These are phyloP conservation scores for Agrocybe pediades DNA, from an alignment of 768 basidiomycete species.

Conservation along the genomic window DNA sequence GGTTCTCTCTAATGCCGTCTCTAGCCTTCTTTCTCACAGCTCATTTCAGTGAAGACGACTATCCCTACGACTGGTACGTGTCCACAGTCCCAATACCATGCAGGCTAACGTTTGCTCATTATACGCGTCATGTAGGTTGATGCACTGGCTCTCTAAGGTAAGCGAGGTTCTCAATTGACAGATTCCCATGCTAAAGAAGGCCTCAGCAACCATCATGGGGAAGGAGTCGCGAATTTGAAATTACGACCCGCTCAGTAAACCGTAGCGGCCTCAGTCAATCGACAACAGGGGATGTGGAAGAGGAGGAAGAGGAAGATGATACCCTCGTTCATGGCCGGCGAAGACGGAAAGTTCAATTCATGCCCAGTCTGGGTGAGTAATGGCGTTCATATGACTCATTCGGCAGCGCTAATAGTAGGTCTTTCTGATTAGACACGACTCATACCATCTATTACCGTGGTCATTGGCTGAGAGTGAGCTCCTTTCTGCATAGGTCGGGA, in stretches of 20 bases:
- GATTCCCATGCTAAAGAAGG: not conserved
- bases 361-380: slow-evolving; percentile 74
- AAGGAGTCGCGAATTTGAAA: slow-evolving; percentile 86
- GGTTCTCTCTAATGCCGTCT: slow-evolving; percentile 1
- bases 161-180: slow-evolving; percentile 9
- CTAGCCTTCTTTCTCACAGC: slow-evolving; percentile 88
- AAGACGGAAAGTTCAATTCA: slow-evolving; percentile 81
- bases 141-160: slow-evolving; percentile 89
- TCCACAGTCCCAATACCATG: slow-evolving; percentile 4
- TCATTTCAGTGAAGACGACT: slow-evolving; percentile 86
- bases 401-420: slow-evolving; percentile 9
- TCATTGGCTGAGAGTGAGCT: slow-evolving; percentile 79
- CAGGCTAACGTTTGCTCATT: slow-evolving; percentile 9
- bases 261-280: slow-evolving; percentile 65
- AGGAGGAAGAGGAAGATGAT: slow-evolving; percentile 63
- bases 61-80: slow-evolving; percentile 79
- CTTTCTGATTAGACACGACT: slow-evolving; percentile 65
- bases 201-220: slow-evolving; percentile 89
- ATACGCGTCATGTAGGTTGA: slow-evolving; percentile 54
- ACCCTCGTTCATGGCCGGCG: slow-evolving; percentile 65
- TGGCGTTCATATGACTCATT: slow-evolving; percentile 16
- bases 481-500: slow-evolving; percentile 17
- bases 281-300: slow-evolving; percentile 77
- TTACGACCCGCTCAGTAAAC: slow-evolving; percentile 75
- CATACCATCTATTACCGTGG: slow-evolving; percentile 91